Evolutionary conservation across 2,329 filamentous ascomycete genomes (phyloP).

Genomic region (Ophiostoma ips): DNA sequence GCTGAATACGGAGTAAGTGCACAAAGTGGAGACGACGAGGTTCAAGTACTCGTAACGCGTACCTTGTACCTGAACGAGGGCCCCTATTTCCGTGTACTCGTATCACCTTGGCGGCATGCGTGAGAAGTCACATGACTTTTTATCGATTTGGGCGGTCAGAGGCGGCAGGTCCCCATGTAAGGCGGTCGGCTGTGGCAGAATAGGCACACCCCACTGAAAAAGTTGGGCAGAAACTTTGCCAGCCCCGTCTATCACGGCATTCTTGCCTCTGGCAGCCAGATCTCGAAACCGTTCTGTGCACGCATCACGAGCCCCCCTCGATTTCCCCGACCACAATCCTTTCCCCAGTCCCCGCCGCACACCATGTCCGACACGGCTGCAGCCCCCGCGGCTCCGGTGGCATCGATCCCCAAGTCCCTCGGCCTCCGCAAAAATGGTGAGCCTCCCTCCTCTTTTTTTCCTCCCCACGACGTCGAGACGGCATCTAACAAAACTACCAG

Average conservation of each 20-base stretch:
- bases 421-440: conserved; percentile 78
- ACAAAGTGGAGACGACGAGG: background rate
- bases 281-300: no score
- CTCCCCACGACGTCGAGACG: no score
- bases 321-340: background rate
- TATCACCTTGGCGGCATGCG: background rate
- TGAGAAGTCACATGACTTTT: background rate
- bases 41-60: no score
- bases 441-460: conserved; percentile 9
- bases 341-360: background rate
- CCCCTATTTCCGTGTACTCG: background rate
- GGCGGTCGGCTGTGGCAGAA: conserved; percentile 1
- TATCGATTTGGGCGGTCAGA: conserved; percentile 6
- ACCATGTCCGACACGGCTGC: conserved; percentile 31
- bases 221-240: conserved; percentile 5
- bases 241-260: no score
- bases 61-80: no score
- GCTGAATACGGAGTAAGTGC: background rate
- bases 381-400: conserved; percentile 21
- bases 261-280: background rate
- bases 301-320: no score
- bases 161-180: background rate
- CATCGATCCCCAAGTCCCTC: conserved; percentile 25
- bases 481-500: conserved; percentile 33
- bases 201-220: background rate